phyloP scores from a whole-genome alignment of 2,329 filamentous ascomycete species.

The Pseudogymnoascus sp. region DNA sequence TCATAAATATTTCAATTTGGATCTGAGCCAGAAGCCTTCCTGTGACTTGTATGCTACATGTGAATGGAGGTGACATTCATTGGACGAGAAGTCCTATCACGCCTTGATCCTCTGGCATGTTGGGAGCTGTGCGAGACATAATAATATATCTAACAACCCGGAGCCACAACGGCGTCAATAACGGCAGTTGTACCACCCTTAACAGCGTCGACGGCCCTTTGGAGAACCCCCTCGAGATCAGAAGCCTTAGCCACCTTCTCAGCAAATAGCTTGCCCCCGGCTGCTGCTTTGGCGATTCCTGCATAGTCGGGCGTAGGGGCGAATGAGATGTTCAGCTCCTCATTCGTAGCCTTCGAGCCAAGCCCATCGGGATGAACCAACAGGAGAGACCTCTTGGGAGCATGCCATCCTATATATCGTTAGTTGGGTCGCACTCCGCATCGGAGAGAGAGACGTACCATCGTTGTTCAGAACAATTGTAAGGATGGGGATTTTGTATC shows the following conservation, averaged over 20 bases:
- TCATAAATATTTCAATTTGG: background rate
- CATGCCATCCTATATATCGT: constrained; percentile 52
- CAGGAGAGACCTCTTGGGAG: constrained; percentile 53
- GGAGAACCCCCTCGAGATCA: constrained; percentile 48
- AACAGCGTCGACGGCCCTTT: constrained; percentile 54
- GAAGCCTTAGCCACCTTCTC: constrained; percentile 50
- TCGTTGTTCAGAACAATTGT: constrained; percentile 66
- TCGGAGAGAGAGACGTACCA: constrained; percentile 29
- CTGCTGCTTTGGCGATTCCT: constrained; percentile 61
- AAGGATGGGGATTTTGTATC: constrained; percentile 60
- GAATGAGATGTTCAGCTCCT: constrained; percentile 62
- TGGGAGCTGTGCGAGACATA: background rate
- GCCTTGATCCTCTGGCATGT: background rate
- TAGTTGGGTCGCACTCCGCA: background rate
- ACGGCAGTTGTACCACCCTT: constrained; percentile 53
- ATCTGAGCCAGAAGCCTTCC: background rate
- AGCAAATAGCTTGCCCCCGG: constrained; percentile 56
- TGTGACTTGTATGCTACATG: background rate
- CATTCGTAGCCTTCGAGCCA: constrained; percentile 55
- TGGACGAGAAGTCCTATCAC: background rate
- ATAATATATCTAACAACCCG: constrained; percentile 22
- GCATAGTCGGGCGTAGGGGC: constrained; percentile 57
- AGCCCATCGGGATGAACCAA: constrained; percentile 61
- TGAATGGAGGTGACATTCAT: background rate
- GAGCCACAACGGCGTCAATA: constrained; percentile 41